These are phyloP conservation scores for Pichia sp. DNA, from an alignment of 1,139 yeast species.

Conservation along the genomic window DNA sequence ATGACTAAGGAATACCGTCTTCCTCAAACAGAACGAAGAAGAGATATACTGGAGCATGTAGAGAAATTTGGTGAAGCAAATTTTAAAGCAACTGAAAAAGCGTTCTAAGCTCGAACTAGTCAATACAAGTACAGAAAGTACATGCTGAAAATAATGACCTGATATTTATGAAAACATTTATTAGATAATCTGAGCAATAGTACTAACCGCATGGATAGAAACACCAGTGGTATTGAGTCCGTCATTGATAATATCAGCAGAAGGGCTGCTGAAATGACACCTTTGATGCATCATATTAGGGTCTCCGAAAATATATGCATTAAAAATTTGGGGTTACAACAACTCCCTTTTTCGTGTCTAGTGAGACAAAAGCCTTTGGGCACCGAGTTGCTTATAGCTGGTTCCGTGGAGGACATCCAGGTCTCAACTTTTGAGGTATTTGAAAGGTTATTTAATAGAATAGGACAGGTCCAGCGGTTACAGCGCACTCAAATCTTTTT, in stretches of 20 bases:
- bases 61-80: not conserved
- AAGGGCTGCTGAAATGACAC: not conserved
- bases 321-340: not conserved
- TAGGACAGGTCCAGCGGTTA: not conserved
- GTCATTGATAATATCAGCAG: not conserved
- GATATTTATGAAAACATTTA: not conserved
- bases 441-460: not conserved
- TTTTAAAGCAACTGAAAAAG: not conserved
- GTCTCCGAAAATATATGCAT: not conserved
- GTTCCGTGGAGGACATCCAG: not conserved
- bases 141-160: not conserved
- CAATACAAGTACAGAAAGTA: not conserved
- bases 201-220: not conserved
- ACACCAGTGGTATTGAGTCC: not conserved
- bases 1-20: not conserved
- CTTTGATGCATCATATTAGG: not conserved
- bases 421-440: not conserved
- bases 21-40: not conserved
- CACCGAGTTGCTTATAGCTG: not conserved
- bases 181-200: not conserved
- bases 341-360: not conserved
- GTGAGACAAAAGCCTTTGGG: not conserved
- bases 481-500: not conserved
- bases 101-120: not conserved
- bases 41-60: not conserved